Evolutionary conservation across 371 early-diverging fungal genomes (phyloP).

Genomic region (Actinomucor elegans): DNA sequence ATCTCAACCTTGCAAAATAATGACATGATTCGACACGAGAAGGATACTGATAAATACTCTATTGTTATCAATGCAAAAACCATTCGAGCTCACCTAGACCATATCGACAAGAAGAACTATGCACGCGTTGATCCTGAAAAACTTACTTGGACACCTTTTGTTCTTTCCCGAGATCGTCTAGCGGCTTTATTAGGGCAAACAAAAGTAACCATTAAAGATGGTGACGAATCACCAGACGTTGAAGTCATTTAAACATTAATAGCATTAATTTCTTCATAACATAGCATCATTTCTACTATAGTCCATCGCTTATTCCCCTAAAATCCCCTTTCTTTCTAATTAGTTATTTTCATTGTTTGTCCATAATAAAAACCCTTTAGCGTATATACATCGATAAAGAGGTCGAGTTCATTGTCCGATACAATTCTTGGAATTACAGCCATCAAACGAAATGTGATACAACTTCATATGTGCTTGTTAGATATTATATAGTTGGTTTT

Average conservation of each 20-base stretch:
- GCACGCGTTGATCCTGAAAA: slow-evolving; percentile 53
- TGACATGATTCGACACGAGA: slow-evolving; percentile 40
- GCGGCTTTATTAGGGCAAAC: slow-evolving; percentile 25
- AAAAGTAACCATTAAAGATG: slow-evolving; percentile 20
- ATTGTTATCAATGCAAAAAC: slow-evolving; percentile 31
- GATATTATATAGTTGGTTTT: too few relatives aligned
- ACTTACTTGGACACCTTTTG: slow-evolving; percentile 67
- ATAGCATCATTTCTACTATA: too few relatives aligned
- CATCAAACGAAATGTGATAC: too few relatives aligned
- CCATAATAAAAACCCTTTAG: not conserved
- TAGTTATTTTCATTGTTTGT: not conserved
- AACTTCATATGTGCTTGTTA: too few relatives aligned
- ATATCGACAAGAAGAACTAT: slow-evolving; percentile 45
- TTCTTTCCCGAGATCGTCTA: slow-evolving; percentile 45
- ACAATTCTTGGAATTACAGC: too few relatives aligned
- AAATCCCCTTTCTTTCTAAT: not conserved
- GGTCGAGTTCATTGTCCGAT: too few relatives aligned
- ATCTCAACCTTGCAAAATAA: slow-evolving; percentile 68
- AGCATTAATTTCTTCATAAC: not conserved
- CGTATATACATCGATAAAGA: too few relatives aligned
- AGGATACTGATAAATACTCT: slow-evolving; percentile 15
- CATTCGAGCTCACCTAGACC: slow-evolving; percentile 41
- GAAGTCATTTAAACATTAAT: slow-evolving; percentile 5
- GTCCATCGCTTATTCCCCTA: too few relatives aligned
- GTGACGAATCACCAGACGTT: slow-evolving; percentile 22